These are phyloP conservation scores for Gautieria morchelliformis DNA, from an alignment of 768 basidiomycete genomes.

Conservation along the genomic window DNA sequence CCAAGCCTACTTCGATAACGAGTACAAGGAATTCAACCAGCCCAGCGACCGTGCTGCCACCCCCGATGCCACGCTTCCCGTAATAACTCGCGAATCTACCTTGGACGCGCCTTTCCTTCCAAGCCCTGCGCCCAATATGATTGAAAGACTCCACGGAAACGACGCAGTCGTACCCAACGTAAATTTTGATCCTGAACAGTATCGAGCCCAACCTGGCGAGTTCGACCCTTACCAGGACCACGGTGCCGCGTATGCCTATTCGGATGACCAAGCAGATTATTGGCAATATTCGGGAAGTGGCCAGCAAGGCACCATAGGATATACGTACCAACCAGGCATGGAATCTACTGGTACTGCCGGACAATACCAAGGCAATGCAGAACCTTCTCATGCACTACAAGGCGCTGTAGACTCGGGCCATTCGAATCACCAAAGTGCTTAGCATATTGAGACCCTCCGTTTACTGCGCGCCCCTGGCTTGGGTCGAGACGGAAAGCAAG, in stretches of 20 bases:
- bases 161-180: not conserved
- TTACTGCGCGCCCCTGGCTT: too few species aligned
- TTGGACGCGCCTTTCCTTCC: not conserved
- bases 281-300: constrained; percentile 13
- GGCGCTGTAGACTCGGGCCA: not conserved
- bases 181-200: not conserved
- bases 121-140: not conserved
- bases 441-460: too few species aligned
- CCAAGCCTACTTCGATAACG: not conserved
- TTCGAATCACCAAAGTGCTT: too few species aligned
- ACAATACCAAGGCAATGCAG: not conserved
- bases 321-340: not conserved
- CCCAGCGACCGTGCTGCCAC: not conserved
- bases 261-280: constrained; percentile 2
- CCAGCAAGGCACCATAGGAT: constrained; percentile 17
- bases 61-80: not conserved
- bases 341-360: not conserved
- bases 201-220: not conserved
- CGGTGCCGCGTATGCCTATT: not conserved
- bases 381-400: not conserved
- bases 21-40: constrained; percentile 2
- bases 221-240: constrained; percentile 5
- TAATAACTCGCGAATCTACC: not conserved
- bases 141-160: not conserved
- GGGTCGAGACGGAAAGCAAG: too few species aligned